phyloP scores from a whole-genome alignment of 2,329 filamentous ascomycete species.

The Geosmithia putterillii region DNA sequence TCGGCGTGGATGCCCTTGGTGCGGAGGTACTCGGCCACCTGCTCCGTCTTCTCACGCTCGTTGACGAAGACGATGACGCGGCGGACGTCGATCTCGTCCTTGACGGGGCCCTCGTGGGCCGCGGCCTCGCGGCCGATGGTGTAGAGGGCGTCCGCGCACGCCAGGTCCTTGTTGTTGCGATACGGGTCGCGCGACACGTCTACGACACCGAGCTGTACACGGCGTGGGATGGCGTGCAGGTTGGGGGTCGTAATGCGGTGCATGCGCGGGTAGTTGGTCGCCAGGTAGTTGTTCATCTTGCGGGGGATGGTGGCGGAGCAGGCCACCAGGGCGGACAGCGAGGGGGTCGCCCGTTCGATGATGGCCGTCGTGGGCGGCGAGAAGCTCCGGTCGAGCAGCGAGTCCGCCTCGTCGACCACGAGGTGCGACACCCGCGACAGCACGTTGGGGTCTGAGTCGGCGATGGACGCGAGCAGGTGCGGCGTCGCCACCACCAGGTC shows the following conservation, averaged over 20 bases:
- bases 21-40: constrained; percentile 66
- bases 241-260: constrained; percentile 82
- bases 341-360: constrained; percentile 69
- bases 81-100: constrained; percentile 54
- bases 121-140: constrained; percentile 70
- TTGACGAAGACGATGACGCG: constrained; percentile 94
- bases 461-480: constrained; percentile 78
- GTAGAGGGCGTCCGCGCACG: constrained; percentile 92
- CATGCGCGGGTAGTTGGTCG: constrained; percentile 70
- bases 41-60: constrained; percentile 77
- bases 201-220: constrained; percentile 86
- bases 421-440: constrained; percentile 84
- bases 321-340: constrained; percentile 74
- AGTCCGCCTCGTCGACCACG: constrained; percentile 91
- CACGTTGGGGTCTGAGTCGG: constrained; percentile 80
- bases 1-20: constrained; percentile 82
- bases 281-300: constrained; percentile 76
- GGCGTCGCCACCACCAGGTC: constrained; percentile 83
- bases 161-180: constrained; percentile 81
- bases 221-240: constrained; percentile 85
- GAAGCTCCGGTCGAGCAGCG: constrained; percentile 88
- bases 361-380: constrained; percentile 70
- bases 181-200: constrained; percentile 91
- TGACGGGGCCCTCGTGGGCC: constrained; percentile 41
- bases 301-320: constrained; percentile 95